Conservation (phyloP, 2,329 filamentous ascomycete genomes). For the Apiospora pterosperma region DNA sequence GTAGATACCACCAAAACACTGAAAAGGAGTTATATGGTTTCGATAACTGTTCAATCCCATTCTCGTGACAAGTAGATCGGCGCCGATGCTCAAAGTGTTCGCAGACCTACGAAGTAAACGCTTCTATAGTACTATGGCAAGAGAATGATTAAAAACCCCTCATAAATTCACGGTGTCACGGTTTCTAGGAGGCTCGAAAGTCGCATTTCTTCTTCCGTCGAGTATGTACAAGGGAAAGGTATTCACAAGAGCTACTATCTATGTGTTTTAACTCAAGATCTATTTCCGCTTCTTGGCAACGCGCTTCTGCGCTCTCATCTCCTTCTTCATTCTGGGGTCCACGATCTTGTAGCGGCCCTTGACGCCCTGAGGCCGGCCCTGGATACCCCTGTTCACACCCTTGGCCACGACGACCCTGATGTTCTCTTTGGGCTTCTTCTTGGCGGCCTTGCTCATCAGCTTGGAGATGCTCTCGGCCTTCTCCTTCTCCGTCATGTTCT, state of each 20-base stretch:
- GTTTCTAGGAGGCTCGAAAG: background rate
- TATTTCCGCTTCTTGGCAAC: constrained; percentile 16
- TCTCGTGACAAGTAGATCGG: background rate
- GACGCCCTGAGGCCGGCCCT: constrained; percentile 83
- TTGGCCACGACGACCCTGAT: constrained; percentile 87
- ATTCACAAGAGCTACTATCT: background rate
- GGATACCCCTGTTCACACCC: constrained; percentile 79
- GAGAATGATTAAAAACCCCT: no score
- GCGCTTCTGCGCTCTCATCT: constrained; percentile 21
- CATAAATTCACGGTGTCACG: background rate
- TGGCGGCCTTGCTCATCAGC: constrained; percentile 74
- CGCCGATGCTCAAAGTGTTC: background rate
- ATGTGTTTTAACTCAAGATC: background rate
- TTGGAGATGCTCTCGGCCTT: constrained; percentile 83
- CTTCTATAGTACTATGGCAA: background rate
- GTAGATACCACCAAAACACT: constrained; percentile 6
- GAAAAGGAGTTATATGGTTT: constrained; percentile 3
- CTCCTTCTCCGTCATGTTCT: constrained; percentile 92
- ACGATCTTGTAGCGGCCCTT: constrained; percentile 99
- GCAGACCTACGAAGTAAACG: no score
- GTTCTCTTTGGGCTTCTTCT: constrained; percentile 75
- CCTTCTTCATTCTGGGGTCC: constrained; percentile 22
- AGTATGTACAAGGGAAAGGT: background rate
- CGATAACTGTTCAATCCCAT: background rate
- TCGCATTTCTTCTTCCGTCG: no score